Evolutionary conservation across 73 alveolate genomes (phyloP).

Genomic region (Breviolum minutum): DNA sequence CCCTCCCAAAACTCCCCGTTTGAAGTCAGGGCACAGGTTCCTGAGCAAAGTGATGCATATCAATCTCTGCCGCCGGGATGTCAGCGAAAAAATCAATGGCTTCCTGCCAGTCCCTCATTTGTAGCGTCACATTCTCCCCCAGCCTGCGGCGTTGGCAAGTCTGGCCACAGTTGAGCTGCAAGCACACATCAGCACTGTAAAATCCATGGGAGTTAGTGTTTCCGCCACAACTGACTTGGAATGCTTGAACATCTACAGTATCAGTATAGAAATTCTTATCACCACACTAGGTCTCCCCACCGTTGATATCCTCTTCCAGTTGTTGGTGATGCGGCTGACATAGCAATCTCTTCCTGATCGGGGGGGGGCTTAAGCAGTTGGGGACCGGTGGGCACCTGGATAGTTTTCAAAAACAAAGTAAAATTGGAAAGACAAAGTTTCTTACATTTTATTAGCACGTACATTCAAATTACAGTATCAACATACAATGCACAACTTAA

Average conservation of each 20-base stretch:
- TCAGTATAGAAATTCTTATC: neutral
- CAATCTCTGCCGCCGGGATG: neutral
- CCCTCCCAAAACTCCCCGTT: too few species aligned
- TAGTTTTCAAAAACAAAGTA: too few species aligned
- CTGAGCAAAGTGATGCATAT: neutral
- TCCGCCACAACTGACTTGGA: neutral
- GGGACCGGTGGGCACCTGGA: too few species aligned
- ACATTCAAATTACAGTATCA: too few species aligned
- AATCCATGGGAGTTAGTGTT: too few species aligned
- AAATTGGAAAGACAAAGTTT: too few species aligned
- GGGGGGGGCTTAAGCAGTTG: neutral
- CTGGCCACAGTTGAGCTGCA: too few species aligned
- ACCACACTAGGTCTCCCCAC: neutral
- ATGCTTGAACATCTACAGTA: too few species aligned
- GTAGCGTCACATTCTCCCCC: constrained; percentile 73
- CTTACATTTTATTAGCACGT: too few species aligned
- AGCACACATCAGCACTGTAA: too few species aligned
- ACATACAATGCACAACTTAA: too few species aligned
- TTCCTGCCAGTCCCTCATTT: constrained; percentile 75
- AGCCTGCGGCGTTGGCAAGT: neutral
- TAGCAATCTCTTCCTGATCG: constrained; percentile 26
- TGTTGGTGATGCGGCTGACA: constrained; percentile 1
- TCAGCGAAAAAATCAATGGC: constrained; percentile 77
- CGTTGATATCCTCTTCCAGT: constrained; percentile 77
- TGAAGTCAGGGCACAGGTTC: neutral